Conservation (phyloP, 768 basidiomycete genomes). For the Russula sp. region DNA sequence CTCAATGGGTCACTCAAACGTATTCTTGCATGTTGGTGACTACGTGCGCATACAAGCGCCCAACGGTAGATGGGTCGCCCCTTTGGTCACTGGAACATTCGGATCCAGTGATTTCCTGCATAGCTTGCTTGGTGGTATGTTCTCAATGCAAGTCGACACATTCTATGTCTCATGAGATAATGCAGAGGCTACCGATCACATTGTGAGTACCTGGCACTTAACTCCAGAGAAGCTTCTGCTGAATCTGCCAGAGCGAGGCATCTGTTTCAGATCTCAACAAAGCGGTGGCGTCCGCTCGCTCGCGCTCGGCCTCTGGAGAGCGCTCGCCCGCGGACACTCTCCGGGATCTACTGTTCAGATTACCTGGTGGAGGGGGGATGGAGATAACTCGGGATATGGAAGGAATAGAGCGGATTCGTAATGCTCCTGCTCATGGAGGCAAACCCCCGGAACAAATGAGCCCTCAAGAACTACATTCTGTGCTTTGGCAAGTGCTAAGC, state of each 20-base stretch:
- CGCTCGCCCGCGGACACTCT: slow-evolving; percentile 42
- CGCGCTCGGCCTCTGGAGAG: slow-evolving; percentile 33
- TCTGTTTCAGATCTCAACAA: slow-evolving; percentile 85
- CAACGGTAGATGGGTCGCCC: slow-evolving; percentile 68
- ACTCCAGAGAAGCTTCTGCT: neutral
- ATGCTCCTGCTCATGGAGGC: slow-evolving; percentile 42
- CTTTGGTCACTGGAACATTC: slow-evolving; percentile 80
- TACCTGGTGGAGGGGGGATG: slow-evolving; percentile 56
- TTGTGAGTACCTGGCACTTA: slow-evolving; percentile 35
- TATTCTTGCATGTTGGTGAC: slow-evolving; percentile 87
- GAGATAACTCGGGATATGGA: slow-evolving; percentile 67
- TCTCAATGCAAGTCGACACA: neutral
- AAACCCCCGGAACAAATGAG: slow-evolving; percentile 76
- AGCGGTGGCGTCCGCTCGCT: slow-evolving; percentile 65
- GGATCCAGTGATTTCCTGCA: slow-evolving; percentile 75
- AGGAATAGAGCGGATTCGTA: slow-evolving; percentile 53
- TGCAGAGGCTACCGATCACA: slow-evolving; percentile 57
- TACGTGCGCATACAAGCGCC: slow-evolving; percentile 68
- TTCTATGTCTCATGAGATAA: neutral
- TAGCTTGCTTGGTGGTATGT: slow-evolving; percentile 66
- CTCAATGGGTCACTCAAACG: slow-evolving; percentile 62
- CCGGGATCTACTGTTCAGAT: slow-evolving; percentile 51
- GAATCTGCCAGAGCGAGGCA: slow-evolving; percentile 39
- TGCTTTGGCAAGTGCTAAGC: slow-evolving; percentile 78
- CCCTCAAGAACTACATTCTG: slow-evolving; percentile 80